A percentile compares a stretch with the other conserved stretches of the same genome.
These are phyloP conservation scores for Metschnikowia corniflorae DNA, from an alignment of 805 yeast species.

Conservation along the genomic window DNA sequence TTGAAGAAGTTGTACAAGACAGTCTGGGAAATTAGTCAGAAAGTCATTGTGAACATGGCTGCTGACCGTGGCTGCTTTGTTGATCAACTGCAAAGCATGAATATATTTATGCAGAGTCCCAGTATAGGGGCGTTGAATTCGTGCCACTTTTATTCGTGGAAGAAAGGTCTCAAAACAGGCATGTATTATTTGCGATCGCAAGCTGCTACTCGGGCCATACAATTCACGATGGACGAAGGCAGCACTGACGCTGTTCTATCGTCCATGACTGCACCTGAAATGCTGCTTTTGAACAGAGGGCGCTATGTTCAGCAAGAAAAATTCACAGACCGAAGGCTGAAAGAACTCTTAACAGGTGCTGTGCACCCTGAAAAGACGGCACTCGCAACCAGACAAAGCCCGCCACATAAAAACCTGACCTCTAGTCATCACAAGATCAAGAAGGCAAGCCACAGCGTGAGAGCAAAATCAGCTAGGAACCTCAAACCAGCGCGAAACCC, in stretches of 20 bases:
- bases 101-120: constrained; percentile 36
- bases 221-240: constrained; percentile 22
- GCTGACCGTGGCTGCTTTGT: constrained; percentile 71
- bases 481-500: neutral
- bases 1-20: constrained; percentile 82
- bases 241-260: constrained; percentile 1
- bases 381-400: too few relatives aligned
- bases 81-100: constrained; percentile 49
- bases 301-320: neutral
- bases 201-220: constrained; percentile 37
- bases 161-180: constrained; percentile 37
- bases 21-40: constrained; percentile 95
- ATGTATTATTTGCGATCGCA: constrained; percentile 40
- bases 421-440: neutral
- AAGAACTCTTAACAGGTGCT: neutral
- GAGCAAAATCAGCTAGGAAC: too few relatives aligned
- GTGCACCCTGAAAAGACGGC: neutral
- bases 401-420: neutral
- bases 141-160: constrained; percentile 44
- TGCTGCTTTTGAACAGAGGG: constrained; percentile 1
- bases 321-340: neutral
- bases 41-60: constrained; percentile 80
- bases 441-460: too few relatives aligned
- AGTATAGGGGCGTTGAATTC: constrained; percentile 39
- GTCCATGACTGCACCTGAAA: constrained; percentile 3